Conservation (phyloP, 208 protist genomes). For the Angomonas ambiguus region DNA sequence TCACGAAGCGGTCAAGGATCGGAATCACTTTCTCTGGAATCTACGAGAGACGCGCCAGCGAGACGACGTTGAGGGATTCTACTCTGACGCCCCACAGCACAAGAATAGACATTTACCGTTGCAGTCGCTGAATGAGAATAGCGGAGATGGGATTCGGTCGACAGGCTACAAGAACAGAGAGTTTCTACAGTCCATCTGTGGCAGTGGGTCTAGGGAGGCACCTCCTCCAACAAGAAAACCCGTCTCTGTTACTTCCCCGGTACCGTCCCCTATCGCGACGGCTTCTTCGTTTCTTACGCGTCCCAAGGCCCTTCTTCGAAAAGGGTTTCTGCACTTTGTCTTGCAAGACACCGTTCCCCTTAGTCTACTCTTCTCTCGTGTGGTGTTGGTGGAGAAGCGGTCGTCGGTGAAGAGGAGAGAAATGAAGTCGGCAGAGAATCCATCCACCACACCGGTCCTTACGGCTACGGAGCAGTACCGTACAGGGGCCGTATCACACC, state of each 20-base stretch:
- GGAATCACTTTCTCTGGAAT: not conserved
- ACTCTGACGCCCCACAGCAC: not conserved
- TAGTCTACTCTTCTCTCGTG: slow-evolving; percentile 13
- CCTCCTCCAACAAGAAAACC: no score
- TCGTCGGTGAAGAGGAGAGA: not conserved
- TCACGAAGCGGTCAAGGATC: not conserved
- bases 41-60: not conserved
- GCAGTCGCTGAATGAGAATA: not conserved
- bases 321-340: slow-evolving; percentile 52
- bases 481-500: no score
- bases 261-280: not conserved
- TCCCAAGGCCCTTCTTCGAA: slow-evolving; percentile 16
- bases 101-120: not conserved
- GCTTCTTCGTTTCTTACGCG: not conserved
- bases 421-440: no score
- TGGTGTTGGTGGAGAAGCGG: not conserved
- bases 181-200: not conserved
- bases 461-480: not conserved
- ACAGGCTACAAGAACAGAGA: not conserved
- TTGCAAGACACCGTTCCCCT: slow-evolving; percentile 27
- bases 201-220: not conserved
- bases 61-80: not conserved
- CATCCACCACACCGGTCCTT: not conserved
- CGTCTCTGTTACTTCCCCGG: no score
- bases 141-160: not conserved